phyloP scores from a whole-genome alignment of 2,329 filamentous ascomycete genomes.

The Lojkania enalia region DNA sequence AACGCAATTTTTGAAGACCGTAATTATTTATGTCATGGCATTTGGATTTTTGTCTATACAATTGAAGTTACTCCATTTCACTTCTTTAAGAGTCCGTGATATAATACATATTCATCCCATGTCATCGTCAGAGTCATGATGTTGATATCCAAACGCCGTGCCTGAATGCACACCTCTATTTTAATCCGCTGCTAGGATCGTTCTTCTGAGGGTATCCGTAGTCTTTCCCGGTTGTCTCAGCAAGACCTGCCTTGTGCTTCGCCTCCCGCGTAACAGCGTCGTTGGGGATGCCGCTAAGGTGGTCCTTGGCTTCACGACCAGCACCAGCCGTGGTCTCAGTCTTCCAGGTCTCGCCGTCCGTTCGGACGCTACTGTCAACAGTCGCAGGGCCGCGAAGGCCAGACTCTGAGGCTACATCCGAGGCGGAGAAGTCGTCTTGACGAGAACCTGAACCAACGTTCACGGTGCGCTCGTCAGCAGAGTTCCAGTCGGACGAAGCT shows the following conservation, averaged over 20 bases:
- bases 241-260: constrained; percentile 47
- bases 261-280: constrained; percentile 60
- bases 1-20: too few relatives aligned
- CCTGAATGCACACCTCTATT: constrained; percentile 3
- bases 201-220: constrained; percentile 49
- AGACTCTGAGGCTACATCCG: constrained; percentile 54
- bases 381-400: constrained; percentile 53
- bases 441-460: constrained; percentile 68
- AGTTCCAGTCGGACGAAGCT: constrained; percentile 76
- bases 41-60: too few relatives aligned
- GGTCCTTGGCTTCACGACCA: constrained; percentile 65
- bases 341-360: constrained; percentile 56
- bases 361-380: constrained; percentile 56
- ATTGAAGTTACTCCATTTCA: too few relatives aligned
- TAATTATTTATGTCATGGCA: too few relatives aligned
- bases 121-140: background rate
- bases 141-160: constrained; percentile 4
- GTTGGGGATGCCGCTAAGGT: constrained; percentile 59
- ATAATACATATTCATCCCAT: background rate
- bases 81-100: background rate
- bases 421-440: constrained; percentile 39
- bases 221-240: constrained; percentile 47
- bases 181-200: constrained; percentile 39
- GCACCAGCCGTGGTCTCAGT: constrained; percentile 57
- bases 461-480: constrained; percentile 67